These are phyloP conservation scores for Candida awuae DNA, from an alignment of 805 yeast species.

Conservation along the genomic window DNA sequence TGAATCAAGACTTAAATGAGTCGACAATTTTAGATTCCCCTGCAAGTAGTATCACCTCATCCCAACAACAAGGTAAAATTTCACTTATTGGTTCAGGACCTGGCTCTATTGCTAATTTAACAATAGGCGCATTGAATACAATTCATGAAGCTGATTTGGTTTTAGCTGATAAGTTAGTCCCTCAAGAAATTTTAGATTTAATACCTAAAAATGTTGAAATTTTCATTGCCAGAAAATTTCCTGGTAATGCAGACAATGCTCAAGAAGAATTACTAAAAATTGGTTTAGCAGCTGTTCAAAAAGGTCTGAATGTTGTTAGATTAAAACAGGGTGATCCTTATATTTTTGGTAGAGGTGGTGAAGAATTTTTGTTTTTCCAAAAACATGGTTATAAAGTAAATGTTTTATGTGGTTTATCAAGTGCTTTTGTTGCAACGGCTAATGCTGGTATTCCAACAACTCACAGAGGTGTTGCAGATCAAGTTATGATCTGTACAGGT, in stretches of 20 bases:
- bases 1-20: conserved; percentile 29
- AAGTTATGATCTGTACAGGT: conserved; percentile 88
- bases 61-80: conserved; percentile 40
- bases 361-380: conserved; percentile 67
- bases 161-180: conserved; percentile 87
- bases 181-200: conserved; percentile 73
- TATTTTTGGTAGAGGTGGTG: conserved; percentile 95
- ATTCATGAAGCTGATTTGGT: conserved; percentile 77
- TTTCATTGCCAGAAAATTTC: conserved; percentile 88
- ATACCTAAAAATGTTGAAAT: conserved; percentile 71
- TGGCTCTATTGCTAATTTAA: conserved; percentile 73
- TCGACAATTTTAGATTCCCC: neutral
- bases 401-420: conserved; percentile 83
- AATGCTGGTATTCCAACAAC: conserved; percentile 82
- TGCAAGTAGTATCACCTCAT: neutral
- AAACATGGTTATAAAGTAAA: conserved; percentile 59
- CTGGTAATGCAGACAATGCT: conserved; percentile 93
- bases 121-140: conserved; percentile 76
- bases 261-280: conserved; percentile 73
- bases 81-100: conserved; percentile 94
- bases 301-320: conserved; percentile 75
- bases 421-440: conserved; percentile 84
- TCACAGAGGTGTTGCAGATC: conserved; percentile 87
- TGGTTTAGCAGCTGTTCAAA: conserved; percentile 56
- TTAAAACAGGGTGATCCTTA: conserved; percentile 96